Percentiles rank a stretch among this genome's conserved stretches.
These are phyloP conservation scores for Lithohypha guttulata DNA, from an alignment of 2,329 filamentous ascomycete species.

Conservation along the genomic window DNA sequence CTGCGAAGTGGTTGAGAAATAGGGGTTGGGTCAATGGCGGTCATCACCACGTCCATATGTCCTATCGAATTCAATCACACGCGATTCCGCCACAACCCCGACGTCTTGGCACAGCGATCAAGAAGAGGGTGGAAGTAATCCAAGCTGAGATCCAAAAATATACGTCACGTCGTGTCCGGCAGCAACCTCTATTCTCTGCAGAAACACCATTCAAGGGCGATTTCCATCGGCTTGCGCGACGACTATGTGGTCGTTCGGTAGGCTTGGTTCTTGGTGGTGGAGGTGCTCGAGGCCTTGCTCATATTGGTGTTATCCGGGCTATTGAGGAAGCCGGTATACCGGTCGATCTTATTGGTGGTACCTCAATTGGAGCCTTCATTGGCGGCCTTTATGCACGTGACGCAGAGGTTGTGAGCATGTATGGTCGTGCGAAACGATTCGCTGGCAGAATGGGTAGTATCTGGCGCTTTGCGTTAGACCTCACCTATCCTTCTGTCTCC, in stretches of 20 bases:
- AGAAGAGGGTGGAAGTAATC: conserved; percentile 84
- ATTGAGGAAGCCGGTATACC: conserved; percentile 94
- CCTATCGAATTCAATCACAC: conserved; percentile 64
- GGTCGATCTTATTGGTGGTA: conserved; percentile 89
- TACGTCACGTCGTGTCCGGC: conserved; percentile 81
- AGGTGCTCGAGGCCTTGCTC: conserved; percentile 80
- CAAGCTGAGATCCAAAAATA: conserved; percentile 98
- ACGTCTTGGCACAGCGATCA: conserved; percentile 73
- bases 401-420: conserved; percentile 93
- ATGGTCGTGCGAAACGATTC: conserved; percentile 94
- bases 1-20: conserved; percentile 80
- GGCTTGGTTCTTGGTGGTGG: conserved; percentile 90
- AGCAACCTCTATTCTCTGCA: conserved; percentile 77
- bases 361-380: conserved; percentile 91
- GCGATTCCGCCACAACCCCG: conserved; percentile 59
- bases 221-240: conserved; percentile 82
- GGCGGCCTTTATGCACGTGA: conserved; percentile 92
- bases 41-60: conserved; percentile 96
- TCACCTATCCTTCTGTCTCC: conserved; percentile 91
- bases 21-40: conserved; percentile 97
- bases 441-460: conserved; percentile 97
- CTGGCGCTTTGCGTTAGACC: conserved; percentile 92
- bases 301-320: conserved; percentile 86
- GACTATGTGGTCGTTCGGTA: conserved; percentile 86
- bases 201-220: conserved; percentile 93